Base-by-base conservation (phyloP, 73 alveolate species). In the Tetrahymena thermophila region DNA sequence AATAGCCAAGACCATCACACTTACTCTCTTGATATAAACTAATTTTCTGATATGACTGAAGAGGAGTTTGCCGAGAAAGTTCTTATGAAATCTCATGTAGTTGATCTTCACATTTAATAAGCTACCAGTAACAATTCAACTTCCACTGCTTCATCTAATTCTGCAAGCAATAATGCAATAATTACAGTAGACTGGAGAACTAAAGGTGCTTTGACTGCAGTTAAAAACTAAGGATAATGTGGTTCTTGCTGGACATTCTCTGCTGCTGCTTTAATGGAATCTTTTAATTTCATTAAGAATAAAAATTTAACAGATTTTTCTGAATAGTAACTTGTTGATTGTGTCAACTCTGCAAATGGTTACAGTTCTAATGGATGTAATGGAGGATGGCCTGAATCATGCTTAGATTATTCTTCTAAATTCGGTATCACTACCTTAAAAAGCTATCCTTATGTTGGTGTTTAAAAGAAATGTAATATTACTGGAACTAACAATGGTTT, bases 171-270 rank as follows among this genome's bases (percentile, higher is more conserved):
- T n/a, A n/a, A n/a, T n/a, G n/a, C n/a, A n/a, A n/a, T n/a, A n/a
- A n/a, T n/a, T n/a, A 11, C 56, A 7, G 95, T 93, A 28, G 96
- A 94, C 97, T 98, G 99, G 96, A 96, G 85, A 94, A 97, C 19
- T 55, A 94, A 94, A 97, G 97, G 85, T 56, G 25, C 25, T 9
- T 13, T 84, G 96, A 95, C 98, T 44, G 98, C 98, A 1, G 98
- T 98, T 9, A 98, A 98, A 85, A 96, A 98, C 85, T 97, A 98
- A 93, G 98, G 98, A 35, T 25, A 93, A 35, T 98, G 99, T 89
- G 99, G 99, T 16, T 58, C 98, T 57, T 98, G 99, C 96, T 98
- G 99, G 99, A 96, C 98, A 43, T 98, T 98, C 97, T 96, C 98
- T 13, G 97, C 99, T 10, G 94, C 94, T 57, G 99, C 98, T 10